Conservation (phyloP, 306 rosid genomes). For the Castanea crenata region DNA sequence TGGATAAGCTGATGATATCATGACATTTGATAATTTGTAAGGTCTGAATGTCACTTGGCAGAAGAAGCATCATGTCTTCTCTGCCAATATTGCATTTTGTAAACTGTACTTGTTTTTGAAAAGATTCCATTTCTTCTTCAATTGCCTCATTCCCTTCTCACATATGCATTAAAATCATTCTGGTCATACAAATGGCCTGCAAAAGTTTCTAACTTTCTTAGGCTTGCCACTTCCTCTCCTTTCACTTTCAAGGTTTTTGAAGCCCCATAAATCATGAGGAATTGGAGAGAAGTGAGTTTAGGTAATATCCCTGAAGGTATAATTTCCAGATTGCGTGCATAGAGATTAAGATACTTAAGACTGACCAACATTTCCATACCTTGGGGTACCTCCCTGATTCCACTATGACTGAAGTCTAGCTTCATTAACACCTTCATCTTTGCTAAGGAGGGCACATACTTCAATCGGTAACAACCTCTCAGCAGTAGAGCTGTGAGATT, state of each 20-base stretch:
- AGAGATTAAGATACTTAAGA: conserved; percentile 8
- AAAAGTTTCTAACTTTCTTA: conserved; percentile 9
- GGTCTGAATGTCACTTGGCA: neutral
- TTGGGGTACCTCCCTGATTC: conserved; percentile 7
- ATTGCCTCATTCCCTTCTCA: neutral
- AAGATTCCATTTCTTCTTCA: conserved; percentile 8
- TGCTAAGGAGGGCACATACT: conserved; percentile 5
- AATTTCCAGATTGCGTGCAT: neutral
- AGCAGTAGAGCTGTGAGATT: conserved; percentile 12
- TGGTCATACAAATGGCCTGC: neutral
- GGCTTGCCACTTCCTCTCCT: conserved; percentile 9
- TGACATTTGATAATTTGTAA: neutral
- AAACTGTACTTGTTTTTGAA: neutral
- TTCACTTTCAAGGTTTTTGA: neutral
- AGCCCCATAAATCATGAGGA: conserved; percentile 2
- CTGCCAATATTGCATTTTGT: neutral
- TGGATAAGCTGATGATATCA: neutral
- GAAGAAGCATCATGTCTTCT: neutral
- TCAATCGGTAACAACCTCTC: conserved; percentile 5
- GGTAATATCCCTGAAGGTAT: conserved; percentile 1
- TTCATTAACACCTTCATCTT: conserved; percentile 6
- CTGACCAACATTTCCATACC: conserved; percentile 14
- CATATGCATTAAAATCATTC: neutral
- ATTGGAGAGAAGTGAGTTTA: conserved; percentile 14
- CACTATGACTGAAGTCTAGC: conserved; percentile 10